Evolutionary conservation across 352 stramenopile genomes (phyloP).

Genomic region (Globisporangium viniferum): DNA sequence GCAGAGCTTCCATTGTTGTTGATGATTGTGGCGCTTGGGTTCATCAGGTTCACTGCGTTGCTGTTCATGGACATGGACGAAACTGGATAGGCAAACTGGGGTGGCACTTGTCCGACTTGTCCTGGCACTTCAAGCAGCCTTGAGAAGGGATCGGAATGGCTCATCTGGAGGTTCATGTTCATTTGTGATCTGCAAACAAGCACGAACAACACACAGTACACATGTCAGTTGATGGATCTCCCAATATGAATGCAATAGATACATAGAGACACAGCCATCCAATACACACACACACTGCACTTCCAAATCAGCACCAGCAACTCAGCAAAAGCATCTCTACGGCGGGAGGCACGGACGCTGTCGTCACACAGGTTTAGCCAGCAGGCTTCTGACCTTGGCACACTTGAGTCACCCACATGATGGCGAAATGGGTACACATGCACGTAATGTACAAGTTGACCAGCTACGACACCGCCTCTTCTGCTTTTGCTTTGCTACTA

Average conservation of each 20-base stretch:
- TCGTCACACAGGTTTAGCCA: neutral
- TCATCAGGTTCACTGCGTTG: conserved; percentile 13
- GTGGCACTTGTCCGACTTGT: neutral
- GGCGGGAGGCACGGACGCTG: neutral
- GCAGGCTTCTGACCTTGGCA: neutral
- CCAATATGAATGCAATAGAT: neutral
- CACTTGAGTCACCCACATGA: neutral
- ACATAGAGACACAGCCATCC: neutral
- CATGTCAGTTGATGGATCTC: conserved; percentile 2
- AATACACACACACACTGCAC: conserved; percentile 1
- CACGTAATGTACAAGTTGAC: neutral
- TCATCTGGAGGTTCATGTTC: conserved; percentile 20
- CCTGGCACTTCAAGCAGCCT: conserved; percentile 5
- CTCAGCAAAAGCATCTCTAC: conserved; percentile 5
- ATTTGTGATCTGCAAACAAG: conserved; percentile 4
- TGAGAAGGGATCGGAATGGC: conserved; percentile 8
- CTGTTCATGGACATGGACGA: conserved; percentile 2
- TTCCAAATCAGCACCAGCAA: conserved; percentile 1
- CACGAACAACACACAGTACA: neutral
- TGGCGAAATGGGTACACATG: neutral
- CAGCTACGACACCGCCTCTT: conserved; percentile 1
- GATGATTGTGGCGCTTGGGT: conserved; percentile 2
- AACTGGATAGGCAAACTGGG: conserved; percentile 7
- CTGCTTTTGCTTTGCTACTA: conserved; percentile 4
- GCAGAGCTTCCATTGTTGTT: neutral